Base-by-base conservation (phyloP, 306 rosid genomes). In the Malus asiatica region DNA sequence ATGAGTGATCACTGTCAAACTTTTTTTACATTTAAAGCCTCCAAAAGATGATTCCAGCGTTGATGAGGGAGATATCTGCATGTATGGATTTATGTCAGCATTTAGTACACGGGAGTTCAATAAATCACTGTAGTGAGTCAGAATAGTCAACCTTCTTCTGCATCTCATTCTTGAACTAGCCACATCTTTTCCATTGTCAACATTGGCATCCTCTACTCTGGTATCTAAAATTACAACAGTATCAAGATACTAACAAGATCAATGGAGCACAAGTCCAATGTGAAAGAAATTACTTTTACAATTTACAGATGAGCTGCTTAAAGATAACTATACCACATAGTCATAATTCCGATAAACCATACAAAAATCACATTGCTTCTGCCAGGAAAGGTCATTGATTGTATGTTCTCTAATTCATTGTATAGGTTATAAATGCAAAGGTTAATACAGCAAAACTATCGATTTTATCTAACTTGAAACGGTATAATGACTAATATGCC, bases 31-130 rank as follows among this genome's bases (percentile, higher is more conserved):
- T 92, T 95, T 51, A 95, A 92, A 81, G 78, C 89, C 84, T 95
- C 99, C 97, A 66, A 95, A 92, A 66, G 97, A 89, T 69, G 96
- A 80, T 80, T 95, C 99, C 85, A 95, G 86, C 15, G 97, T 95
- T 60, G 99, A 90, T 84, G 88, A 83, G 59, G 98, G 99, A 46
- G 97, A 92, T 75, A 90, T 72, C 98, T 95, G 97, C 97, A 84
- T 70, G 46, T 68, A 76, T 74, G 79, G 61, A 83, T 75, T 72
- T 53, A 70, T 52, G 55, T 79, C 82, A 85, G 61, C 20, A 65
- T 23, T 35, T 67, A 67, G 85, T 18, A 71, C 78, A 72, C 79
- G 63, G 42, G 46, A 81, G 62, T 68, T 61, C 74, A 25, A 51
- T 18, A 52, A 70, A 74, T 20, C 35, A 80, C 55, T 70, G 75